Percentiles rank a stretch among this genome's conserved stretches.
Evolutionary conservation across 495 filamentous ascomycete genomes (phyloP).

Genomic region (Ascobolus immersus): DNA sequence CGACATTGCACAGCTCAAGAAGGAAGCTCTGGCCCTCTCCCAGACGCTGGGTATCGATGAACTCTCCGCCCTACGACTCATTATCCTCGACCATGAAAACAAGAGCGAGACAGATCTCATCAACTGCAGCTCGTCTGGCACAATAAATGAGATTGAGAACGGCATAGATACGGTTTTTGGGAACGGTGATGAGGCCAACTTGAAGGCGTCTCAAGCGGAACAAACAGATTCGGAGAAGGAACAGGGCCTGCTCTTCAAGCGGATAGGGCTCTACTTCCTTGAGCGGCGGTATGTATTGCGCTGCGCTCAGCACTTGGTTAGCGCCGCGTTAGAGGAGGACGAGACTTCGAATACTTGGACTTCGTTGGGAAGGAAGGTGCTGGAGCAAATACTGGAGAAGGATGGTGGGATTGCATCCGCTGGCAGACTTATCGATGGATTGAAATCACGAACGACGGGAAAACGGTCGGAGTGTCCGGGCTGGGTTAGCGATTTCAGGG

Average conservation of each 20-base stretch:
- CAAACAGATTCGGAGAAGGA: slow-evolving; percentile 7
- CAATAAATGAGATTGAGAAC: slow-evolving; percentile 18
- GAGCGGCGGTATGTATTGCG: slow-evolving; percentile 16
- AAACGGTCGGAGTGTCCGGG: slow-evolving; percentile 6
- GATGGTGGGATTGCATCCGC: slow-evolving; percentile 6
- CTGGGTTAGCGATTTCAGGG: slow-evolving; percentile 9
- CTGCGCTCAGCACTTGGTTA: slow-evolving; percentile 10
- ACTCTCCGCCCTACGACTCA: slow-evolving; percentile 53
- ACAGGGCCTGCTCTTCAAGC: slow-evolving; percentile 6
- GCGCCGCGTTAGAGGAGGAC: slow-evolving; percentile 10
- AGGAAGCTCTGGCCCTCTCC: slow-evolving; percentile 66
- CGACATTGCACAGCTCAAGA: slow-evolving; percentile 48
- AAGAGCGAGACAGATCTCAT: background rate
- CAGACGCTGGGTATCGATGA: slow-evolving; percentile 52
- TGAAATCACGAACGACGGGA: background rate
- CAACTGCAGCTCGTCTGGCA: background rate
- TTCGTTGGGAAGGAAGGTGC: slow-evolving; percentile 10
- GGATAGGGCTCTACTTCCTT: slow-evolving; percentile 12
- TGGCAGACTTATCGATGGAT: background rate
- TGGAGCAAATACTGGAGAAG: slow-evolving; percentile 9
- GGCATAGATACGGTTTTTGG: slow-evolving; percentile 31
- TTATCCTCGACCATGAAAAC: slow-evolving; percentile 54
- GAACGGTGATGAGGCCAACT: background rate
- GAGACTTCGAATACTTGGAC: slow-evolving; percentile 12
- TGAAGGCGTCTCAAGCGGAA: background rate